A percentile compares a stretch with the other conserved stretches of the same genome.
Evolutionary conservation across 208 protist genomes (phyloP).

Genomic region (Balamuthia mandrillaris): DNA sequence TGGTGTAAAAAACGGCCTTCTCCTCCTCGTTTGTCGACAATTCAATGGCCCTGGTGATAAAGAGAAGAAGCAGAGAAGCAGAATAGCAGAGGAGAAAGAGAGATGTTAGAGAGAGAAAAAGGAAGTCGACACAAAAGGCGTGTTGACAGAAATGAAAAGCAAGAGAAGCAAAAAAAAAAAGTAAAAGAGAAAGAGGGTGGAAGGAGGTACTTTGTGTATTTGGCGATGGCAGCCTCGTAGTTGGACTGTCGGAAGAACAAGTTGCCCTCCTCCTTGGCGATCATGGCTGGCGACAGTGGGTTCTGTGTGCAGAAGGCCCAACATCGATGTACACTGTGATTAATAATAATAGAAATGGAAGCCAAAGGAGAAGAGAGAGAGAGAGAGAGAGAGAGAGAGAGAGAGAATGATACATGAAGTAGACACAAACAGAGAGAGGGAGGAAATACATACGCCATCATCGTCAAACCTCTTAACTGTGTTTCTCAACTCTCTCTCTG

Average conservation of each 20-base stretch:
- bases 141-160: too few relatives aligned
- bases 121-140: neutral
- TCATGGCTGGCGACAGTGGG: neutral
- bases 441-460: neutral
- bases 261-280: conserved; percentile 81
- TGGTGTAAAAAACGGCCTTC: conserved; percentile 42
- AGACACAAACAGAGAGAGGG: too few relatives aligned
- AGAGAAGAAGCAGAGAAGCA: too few relatives aligned
- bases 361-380: neutral
- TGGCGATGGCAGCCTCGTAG: conserved; percentile 83
- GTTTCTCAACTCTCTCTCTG: conserved; percentile 10
- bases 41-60: conserved; percentile 71
- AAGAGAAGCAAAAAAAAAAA: too few relatives aligned
- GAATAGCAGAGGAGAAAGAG: neutral
- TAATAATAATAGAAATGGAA: neutral
- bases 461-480: neutral
- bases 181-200: too few relatives aligned
- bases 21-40: conserved; percentile 67
- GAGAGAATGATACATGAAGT: too few relatives aligned
- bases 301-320: neutral
- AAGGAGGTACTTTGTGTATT: conserved; percentile 61
- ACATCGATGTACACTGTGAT: neutral
- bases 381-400: neutral
- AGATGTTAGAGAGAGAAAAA: neutral
- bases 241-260: conserved; percentile 89